Base-by-base conservation (phyloP, 1,139 yeast species). In the Geotrichum carabidarum region DNA sequence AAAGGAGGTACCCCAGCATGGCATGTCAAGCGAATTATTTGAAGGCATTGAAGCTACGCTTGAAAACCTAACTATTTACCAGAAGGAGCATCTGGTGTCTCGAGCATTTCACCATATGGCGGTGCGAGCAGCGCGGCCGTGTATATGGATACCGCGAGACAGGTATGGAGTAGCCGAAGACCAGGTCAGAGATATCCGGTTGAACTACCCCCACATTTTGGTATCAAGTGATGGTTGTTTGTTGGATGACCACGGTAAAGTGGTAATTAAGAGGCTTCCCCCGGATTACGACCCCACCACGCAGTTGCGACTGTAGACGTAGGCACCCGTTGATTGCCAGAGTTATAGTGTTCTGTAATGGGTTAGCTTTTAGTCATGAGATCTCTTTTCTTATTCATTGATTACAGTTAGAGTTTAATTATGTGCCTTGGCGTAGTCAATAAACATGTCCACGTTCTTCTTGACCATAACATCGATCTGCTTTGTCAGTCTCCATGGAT, bases 401-500 rank as follows among this genome's bases (percentile, higher is more conserved):
- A 9, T 44, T 2, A 44, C 6, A 12, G 7, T 44, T n/a, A n/a
- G 32, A 8, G 8, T 14, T 22, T 22, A 6, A 27, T 55, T 50
- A 32, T 57, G 59, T 18, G 51, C 52, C 43, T 52, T 48, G 2
- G 68, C 63, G 53, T 62, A 67, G 37, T 60, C 65, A 43, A 53
- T 57, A 41, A 65, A 63, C 48, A 56, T 51, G 32, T 50, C 54
- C 48, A 58, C 47, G 56, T 67, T 67, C 48, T 56, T 58, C 0
- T 55, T 61, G 9, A 66, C 66, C 66, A 68, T 59, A 53, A 57
- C 51, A 51, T 62, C 51, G 38, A 69, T 62, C 56, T 66, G 68
- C 31, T 58, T 57, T 22, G 54, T 56, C 47, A 82, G 74, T 62
- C 82, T 72, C 76, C 81, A 76, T 4, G 89, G 88, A 50, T 79